Percentiles rank a stretch among this genome's conserved stretches.
Conservation (phyloP, 2,329 filamentous ascomycete species). For the Colletotrichum sp. region DNA sequence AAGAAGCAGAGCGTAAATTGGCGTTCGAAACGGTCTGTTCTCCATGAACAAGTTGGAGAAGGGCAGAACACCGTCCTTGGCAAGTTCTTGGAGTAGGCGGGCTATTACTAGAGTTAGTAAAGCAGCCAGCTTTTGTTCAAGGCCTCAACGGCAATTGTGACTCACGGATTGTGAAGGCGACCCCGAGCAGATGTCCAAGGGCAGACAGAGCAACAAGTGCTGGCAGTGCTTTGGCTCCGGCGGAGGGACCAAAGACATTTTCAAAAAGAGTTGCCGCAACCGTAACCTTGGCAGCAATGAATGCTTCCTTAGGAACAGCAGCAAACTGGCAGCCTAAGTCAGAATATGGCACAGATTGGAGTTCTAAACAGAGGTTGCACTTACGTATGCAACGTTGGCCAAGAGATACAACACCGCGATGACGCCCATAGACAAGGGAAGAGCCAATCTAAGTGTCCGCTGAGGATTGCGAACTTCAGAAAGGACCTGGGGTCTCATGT, state of each 20-base stretch:
- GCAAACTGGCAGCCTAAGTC: background rate
- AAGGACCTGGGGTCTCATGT: background rate
- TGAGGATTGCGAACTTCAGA: conserved; percentile 20
- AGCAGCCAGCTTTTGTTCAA: no score
- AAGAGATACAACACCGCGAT: conserved; percentile 11
- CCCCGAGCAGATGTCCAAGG: conserved; percentile 11
- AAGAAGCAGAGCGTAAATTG: conserved; percentile 22
- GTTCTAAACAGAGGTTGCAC: background rate
- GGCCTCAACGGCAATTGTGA: background rate
- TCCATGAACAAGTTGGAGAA: conserved; percentile 29
- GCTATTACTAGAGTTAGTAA: background rate
- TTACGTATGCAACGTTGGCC: conserved; percentile 12
- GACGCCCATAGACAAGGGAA: conserved; percentile 10
- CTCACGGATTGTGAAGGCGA: conserved; percentile 15
- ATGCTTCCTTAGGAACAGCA: conserved; percentile 14
- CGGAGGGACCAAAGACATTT: conserved; percentile 9
- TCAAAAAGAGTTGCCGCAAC: conserved; percentile 16
- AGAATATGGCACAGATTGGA: background rate
- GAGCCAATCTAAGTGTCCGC: conserved; percentile 3
- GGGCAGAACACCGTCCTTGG: conserved; percentile 21
- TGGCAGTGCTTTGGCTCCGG: conserved; percentile 8
- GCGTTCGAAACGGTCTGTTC: conserved; percentile 27
- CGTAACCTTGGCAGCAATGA: conserved; percentile 18
- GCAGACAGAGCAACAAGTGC: conserved; percentile 10
- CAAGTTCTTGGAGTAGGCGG: conserved; percentile 26